Percentiles rank a stretch among this genome's conserved stretches.
Conservation (phyloP, 2,329 filamentous ascomycete species). For the Fusarium camptoceras region DNA sequence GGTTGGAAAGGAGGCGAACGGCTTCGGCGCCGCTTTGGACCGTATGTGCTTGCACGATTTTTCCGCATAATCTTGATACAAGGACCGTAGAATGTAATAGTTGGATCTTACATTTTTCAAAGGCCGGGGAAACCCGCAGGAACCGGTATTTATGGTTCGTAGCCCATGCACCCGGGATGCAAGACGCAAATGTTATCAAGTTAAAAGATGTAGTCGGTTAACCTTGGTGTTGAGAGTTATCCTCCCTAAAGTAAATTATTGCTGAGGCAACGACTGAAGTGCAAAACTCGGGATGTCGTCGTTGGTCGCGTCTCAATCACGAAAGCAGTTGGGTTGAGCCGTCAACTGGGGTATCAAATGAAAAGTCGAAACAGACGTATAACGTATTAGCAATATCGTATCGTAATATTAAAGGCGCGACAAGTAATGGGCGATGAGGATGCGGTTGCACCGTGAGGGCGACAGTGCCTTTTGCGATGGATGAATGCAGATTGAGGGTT, state of each 20-base stretch:
- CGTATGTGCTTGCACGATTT: background rate
- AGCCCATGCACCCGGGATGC: conserved; percentile 39
- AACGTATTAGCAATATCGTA: conserved; percentile 12
- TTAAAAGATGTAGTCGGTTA: background rate
- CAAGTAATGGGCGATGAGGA: conserved; percentile 7
- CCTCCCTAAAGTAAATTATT: background rate
- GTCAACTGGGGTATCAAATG: conserved; percentile 15
- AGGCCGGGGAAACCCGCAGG: conserved; percentile 33
- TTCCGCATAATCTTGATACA: background rate
- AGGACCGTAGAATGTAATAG: background rate
- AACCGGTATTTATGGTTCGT: conserved; percentile 19
- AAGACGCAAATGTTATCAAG: conserved; percentile 3
- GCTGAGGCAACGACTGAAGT: conserved; percentile 4
- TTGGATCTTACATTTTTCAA: conserved; percentile 41
- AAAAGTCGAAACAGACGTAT: conserved; percentile 10
- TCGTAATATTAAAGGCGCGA: conserved; percentile 1
- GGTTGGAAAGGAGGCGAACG: background rate
- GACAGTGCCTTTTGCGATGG: conserved; percentile 29
- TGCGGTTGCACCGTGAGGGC: conserved; percentile 29
- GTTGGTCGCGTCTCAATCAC: conserved; percentile 28
- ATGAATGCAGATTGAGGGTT: conserved; percentile 38
- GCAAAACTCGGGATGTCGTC: conserved; percentile 11
- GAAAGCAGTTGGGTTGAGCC: conserved; percentile 6
- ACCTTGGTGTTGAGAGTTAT: background rate
- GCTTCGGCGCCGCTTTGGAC: background rate